Evolutionary conservation across 495 filamentous ascomycete genomes (phyloP), one percentile per base, ranked within the genome.

Genomic region (Hyphodiscus hymeniophilus): DNA sequence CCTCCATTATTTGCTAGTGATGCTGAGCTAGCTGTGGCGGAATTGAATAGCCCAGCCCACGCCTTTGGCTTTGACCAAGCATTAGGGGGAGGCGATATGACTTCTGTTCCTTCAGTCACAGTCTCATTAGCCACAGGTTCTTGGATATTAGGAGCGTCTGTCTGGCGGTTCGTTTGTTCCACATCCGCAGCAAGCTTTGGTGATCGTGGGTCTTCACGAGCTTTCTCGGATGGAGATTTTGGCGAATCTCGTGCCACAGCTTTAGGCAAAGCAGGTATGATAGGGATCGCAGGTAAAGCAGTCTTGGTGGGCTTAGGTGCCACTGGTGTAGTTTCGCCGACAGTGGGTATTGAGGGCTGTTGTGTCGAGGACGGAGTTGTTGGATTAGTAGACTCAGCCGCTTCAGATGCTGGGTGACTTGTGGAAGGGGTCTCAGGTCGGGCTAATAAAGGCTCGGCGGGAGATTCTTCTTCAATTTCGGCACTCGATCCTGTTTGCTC

Each of bases 401-500:
- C 36, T 59, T 88, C 83, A 7, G 82, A 86, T 7, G 76, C 73
- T 38, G 74, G 77, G 36, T 81, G 74, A 26, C 79, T 82, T 7
- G 82, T 81, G 0, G 77, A 77, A 13, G 82, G 79, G 0, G 82
- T 85, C 51, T 86, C 84, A 6, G 79, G 69, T 28, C 80, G 76
- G 8, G 74, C 70, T 58, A 12, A 67, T 62, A 20, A 49, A 41
- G 23, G 52, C 21, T 56, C 49, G 17, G 55, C 56, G 16, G 64
- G 64, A 5, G 60, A 59, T 15, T 17, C 62, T 54, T 55, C 20
- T 60, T 65, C 15, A 63, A 57, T 49, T 69, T 60, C 12, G 69
- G 53, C 1, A 51, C 23, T 31, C 58, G 59, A 3, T 51, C 51
- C 47, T 10, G 26, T 28, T 28, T 28, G 26, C 10, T 28, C 26